Base-by-base conservation (phyloP, 1,139 yeast species). In the Yueomyces sp. region DNA sequence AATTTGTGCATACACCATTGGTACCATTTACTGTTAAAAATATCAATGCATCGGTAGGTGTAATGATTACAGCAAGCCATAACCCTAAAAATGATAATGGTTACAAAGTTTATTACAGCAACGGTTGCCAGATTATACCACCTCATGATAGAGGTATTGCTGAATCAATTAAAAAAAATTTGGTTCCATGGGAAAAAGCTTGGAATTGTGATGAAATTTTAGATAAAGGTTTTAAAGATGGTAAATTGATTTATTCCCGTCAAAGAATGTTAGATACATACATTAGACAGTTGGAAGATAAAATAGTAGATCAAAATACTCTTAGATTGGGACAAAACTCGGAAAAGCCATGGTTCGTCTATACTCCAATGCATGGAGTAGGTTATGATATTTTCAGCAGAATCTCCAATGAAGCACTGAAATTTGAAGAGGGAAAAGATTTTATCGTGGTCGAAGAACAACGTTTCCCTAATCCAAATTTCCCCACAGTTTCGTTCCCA, bases 21-120 rank as follows among this genome's bases (percentile, higher is more conserved):
- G 97, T 91, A 1, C 97, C 98, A 1, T 89, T 83, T 63, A 78
- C 84, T 0, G 81, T 91, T 30, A 85, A 82, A 50, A 57, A 67
- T 36, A 70, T 66, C 45, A 52, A 64, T 0, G 87, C 95, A 0
- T 67, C 79, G 0, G 86, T 80, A 41, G 98, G 97, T 34, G 83
- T 91, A 1, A 91, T 91, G 97, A 77, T 91, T 39, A 91, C 98
- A 0, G 97, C 98, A 0, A 84, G 95, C 43, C 98, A 91, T 62
- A 91, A 91, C 56, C 97, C 97, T 0, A 93, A 91, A 11, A 69
- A 71, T 49, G 97, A 89, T 59, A 91, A 91, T 56, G 98, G 98
- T 0, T 91, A 86, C 65, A 91, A 91, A 57, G 97, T 91, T 0
- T 89, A 91, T 65, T 86, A 93, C 75, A 69, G 73, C 12, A 91